These are phyloP conservation scores for Claviceps citrina DNA, from an alignment of 2,329 filamentous ascomycete species.

Conservation along the genomic window DNA sequence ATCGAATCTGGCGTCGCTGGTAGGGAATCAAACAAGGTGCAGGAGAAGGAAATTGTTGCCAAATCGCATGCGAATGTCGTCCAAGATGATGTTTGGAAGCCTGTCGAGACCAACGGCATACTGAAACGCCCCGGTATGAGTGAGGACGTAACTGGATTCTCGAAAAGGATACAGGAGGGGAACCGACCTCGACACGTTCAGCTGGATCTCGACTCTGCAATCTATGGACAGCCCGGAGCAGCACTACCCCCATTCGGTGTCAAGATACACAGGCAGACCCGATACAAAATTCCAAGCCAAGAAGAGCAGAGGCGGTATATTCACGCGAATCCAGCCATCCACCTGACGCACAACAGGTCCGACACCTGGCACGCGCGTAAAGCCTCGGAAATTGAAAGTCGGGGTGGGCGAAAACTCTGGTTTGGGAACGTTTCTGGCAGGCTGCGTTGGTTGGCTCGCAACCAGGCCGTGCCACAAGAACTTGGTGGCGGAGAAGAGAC, in stretches of 20 bases:
- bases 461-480: conserved; percentile 5
- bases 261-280: conserved; percentile 1
- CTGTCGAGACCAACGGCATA: background rate
- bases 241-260: conserved; percentile 13
- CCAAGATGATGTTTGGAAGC: background rate
- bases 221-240: conserved; percentile 22
- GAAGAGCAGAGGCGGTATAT: conserved; percentile 24
- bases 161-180: background rate
- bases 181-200: conserved; percentile 6
- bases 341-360: conserved; percentile 28
- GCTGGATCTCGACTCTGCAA: conserved; percentile 21
- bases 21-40: background rate
- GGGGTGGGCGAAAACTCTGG: conserved; percentile 34
- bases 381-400: conserved; percentile 31
- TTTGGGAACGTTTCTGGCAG: conserved; percentile 31
- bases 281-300: background rate
- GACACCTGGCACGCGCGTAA: conserved; percentile 33
- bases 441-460: conserved; percentile 17
- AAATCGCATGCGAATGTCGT: background rate
- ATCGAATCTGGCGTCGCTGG: background rate
- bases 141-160: background rate
- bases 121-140: background rate
- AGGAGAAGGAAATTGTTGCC: background rate
- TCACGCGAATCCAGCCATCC: conserved; percentile 35
- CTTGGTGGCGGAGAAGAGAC: conserved; percentile 6